Percentiles rank a stretch among this genome's conserved stretches.
Conservation (phyloP, 2,329 filamentous ascomycete genomes). For the Beauveria varroae region DNA sequence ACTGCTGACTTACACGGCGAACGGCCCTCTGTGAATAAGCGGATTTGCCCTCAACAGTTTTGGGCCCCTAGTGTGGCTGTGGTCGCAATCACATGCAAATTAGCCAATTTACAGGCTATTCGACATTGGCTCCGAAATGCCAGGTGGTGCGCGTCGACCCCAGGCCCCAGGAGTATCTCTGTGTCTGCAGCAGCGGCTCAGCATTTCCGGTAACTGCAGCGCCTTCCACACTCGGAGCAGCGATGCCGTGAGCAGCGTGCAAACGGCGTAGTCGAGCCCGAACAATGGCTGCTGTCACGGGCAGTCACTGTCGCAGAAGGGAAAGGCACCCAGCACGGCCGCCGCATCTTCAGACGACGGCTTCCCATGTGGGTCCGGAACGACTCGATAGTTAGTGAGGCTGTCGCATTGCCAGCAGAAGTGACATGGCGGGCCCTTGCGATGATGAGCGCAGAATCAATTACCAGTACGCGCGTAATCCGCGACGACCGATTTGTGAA, state of each 20-base stretch:
- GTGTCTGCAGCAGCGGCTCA: background rate
- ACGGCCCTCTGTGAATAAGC: background rate
- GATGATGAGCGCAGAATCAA: background rate
- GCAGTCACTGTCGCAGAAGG: background rate
- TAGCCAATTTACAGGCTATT: background rate
- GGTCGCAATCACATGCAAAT: background rate
- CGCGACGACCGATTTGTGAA: no score
- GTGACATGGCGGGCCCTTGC: background rate
- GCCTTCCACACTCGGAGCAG: background rate
- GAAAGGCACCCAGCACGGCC: background rate
- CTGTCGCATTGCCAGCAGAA: background rate
- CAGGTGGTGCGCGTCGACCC: background rate
- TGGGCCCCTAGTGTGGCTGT: background rate
- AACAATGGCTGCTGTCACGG: background rate
- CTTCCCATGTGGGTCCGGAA: background rate
- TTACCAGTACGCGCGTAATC: no score
- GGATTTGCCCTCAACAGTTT: conserved; percentile 3
- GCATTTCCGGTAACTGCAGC: background rate
- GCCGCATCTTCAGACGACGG: background rate
- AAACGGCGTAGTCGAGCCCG: background rate
- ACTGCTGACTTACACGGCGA: background rate
- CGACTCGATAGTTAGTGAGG: background rate
- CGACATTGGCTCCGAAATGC: background rate
- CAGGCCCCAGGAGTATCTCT: background rate
- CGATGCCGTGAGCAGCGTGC: background rate